These are phyloP conservation scores for Fistulina hepatica DNA, from an alignment of 1,284 basidiomycete species.

Conservation along the genomic window DNA sequence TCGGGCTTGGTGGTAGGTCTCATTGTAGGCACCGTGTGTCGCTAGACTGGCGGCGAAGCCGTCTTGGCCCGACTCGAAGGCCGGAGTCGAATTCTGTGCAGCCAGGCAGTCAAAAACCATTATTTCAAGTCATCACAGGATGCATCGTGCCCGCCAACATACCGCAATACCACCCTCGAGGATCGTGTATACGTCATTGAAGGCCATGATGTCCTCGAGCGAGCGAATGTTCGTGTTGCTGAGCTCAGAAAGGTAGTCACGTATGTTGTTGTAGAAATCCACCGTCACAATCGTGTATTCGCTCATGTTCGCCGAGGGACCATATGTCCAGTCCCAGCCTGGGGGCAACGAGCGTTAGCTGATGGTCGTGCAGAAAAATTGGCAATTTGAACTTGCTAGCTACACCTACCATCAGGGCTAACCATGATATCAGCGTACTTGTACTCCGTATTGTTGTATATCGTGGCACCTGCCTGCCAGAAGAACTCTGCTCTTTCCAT, in stretches of 20 bases:
- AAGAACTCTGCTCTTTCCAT: conserved; percentile 8
- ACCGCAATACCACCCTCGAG: conserved; percentile 13
- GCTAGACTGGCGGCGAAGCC: conserved; percentile 13
- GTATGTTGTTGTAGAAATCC: conserved; percentile 15
- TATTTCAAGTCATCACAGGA: too few species aligned
- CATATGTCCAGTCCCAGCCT: conserved; percentile 13
- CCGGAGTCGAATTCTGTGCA: conserved; percentile 8
- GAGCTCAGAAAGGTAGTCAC: conserved; percentile 14
- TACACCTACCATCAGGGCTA: background rate
- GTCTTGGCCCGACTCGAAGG: conserved; percentile 15
- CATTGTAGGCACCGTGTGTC: conserved; percentile 12
- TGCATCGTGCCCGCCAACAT: background rate
- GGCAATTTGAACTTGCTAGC: background rate
- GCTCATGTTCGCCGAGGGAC: conserved; percentile 11
- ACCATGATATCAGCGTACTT: conserved; percentile 11
- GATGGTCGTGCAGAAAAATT: too few species aligned
- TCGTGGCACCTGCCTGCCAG: background rate
- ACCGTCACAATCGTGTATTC: conserved; percentile 15
- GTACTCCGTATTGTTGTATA: conserved; percentile 12
- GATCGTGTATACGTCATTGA: conserved; percentile 23
- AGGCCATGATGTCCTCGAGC: conserved; percentile 31
- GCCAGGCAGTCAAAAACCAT: background rate
- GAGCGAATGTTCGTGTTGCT: conserved; percentile 14
- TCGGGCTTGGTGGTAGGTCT: conserved; percentile 13
- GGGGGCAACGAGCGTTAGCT: too few species aligned